A percentile compares a stretch with the other conserved stretches of the same genome.
These are phyloP conservation scores for Tulasnella sp. DNA, from an alignment of 768 basidiomycete species.

Conservation along the genomic window DNA sequence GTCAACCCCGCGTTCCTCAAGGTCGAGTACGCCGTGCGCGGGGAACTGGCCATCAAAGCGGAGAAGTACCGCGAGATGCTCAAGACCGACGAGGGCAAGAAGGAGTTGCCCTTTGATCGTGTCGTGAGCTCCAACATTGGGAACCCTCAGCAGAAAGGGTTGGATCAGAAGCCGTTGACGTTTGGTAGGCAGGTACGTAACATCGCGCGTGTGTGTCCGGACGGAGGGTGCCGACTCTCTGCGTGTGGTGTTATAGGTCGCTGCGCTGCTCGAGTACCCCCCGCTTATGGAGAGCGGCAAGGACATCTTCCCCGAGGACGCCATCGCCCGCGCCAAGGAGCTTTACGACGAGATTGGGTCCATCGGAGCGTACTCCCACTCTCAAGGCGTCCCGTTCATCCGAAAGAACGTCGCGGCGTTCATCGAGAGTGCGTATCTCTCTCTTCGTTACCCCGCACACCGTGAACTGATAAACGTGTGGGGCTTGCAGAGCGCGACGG, in stretches of 20 bases:
- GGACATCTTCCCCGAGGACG: slow-evolving; percentile 74
- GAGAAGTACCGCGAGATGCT: slow-evolving; percentile 69
- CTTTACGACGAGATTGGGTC: slow-evolving; percentile 81
- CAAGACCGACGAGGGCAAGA: slow-evolving; percentile 31
- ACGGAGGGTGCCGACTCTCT: slow-evolving; percentile 12
- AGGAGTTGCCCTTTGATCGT: slow-evolving; percentile 63
- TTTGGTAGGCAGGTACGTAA: slow-evolving; percentile 73
- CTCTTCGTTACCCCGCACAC: background rate
- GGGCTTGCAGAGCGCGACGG: slow-evolving; percentile 68
- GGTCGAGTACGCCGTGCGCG: slow-evolving; percentile 94
- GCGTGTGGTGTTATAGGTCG: slow-evolving; percentile 43
- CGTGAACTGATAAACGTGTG: background rate
- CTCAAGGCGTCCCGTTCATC: slow-evolving; percentile 83
- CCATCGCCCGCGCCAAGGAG: slow-evolving; percentile 68
- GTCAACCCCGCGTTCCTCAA: slow-evolving; percentile 75
- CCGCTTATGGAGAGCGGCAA: slow-evolving; percentile 51
- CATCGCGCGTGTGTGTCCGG: background rate
- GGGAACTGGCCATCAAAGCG: slow-evolving; percentile 91
- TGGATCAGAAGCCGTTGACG: slow-evolving; percentile 88
- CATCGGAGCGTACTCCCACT: slow-evolving; percentile 91
- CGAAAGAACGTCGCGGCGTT: slow-evolving; percentile 81
- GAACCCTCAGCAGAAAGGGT: slow-evolving; percentile 91
- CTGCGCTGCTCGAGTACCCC: slow-evolving; percentile 87
- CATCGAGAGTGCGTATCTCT: slow-evolving; percentile 52
- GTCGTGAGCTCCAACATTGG: slow-evolving; percentile 96